Base-by-base conservation (phyloP, 257 asterid genomes). In the Solanum arcanum region DNA sequence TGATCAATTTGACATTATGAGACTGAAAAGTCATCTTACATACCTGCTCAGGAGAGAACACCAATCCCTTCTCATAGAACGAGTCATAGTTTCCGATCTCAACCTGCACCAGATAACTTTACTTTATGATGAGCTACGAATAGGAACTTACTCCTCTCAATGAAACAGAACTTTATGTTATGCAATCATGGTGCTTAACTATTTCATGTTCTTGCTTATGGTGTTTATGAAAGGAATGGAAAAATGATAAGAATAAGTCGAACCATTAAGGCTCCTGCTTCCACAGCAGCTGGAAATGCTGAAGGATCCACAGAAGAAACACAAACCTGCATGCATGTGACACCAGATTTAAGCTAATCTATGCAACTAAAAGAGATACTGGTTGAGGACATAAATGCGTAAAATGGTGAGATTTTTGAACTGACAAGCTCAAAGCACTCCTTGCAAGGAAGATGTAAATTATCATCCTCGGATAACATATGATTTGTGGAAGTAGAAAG, bases 211-310 rank as follows among this genome's bases (percentile, higher is more conserved):
- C 84, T 47, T 27, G 42, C 27, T 47, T 47, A 80, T 46, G 66
- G 64, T 47, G 2, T 47, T 7, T 44, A 14, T 80, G 85, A 49
- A 49, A 2, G 14, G 31, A 81, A 80, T 20, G 7, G 41, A 49
- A 35, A 35, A 35, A 35, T 35, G 39, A 47, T 46, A 60, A 78
- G 14, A 78, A 78, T 84, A 9, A 52, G 25, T 80, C 92, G 2
- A 39, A 96, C 99, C 98, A 96, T 94, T 81, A 91, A 52, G 60
- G 99, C 99, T 87, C 99, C 99, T 37, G 98, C 99, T 92, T 96
- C 98, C 75, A 96, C 93, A 31, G 98, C 98, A 85, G 94, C 96
- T 12, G 90, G 95, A 88, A 96, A 96, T 72, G 97, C 94, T 46
- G 93, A 64, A 13, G 99, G 98, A 92, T 96, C 96, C 64, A 96